These are phyloP conservation scores for Dothideomycetidae sp. DNA, from an alignment of 2,329 filamentous ascomycete genomes.

Conservation along the genomic window DNA sequence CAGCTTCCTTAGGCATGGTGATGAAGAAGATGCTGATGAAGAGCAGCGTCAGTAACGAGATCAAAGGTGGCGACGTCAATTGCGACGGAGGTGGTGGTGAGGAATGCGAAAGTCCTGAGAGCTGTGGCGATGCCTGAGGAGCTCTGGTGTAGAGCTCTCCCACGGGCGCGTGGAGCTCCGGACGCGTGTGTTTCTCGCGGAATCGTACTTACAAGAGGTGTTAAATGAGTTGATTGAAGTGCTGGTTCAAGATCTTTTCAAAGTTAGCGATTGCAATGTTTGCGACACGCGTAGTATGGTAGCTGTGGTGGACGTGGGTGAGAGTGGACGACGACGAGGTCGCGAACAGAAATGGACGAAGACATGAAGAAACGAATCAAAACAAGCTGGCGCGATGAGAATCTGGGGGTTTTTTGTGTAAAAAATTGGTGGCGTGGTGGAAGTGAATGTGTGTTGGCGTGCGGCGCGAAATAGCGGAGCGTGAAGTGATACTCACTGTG, in stretches of 20 bases:
- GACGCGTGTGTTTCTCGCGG: neutral
- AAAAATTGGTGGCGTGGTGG: constrained; percentile 7
- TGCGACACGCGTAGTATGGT: neutral
- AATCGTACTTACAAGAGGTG: neutral
- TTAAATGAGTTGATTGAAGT: neutral
- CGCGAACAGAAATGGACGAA: constrained; percentile 3
- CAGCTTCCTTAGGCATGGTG: constrained; percentile 54
- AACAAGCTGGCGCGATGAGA: constrained; percentile 5
- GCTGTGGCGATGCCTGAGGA: neutral
- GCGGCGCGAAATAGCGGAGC: neutral
- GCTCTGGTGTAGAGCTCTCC: neutral
- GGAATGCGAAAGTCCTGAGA: neutral
- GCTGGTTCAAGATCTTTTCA: neutral
- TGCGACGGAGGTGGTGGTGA: neutral
- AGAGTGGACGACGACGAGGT: constrained; percentile 8
- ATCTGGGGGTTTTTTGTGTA: constrained; percentile 2
- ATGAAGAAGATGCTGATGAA: neutral
- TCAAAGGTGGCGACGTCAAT: neutral
- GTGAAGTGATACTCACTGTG: neutral
- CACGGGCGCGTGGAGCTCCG: neutral
- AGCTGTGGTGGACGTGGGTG: neutral
- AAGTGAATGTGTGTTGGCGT: neutral
- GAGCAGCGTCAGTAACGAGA: constrained; percentile 2
- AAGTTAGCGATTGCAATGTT: neutral
- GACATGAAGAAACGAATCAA: constrained; percentile 5